Percentiles rank a stretch among this genome's conserved stretches.
These are phyloP conservation scores for Chimonanthus salicifolius DNA, from an alignment of 164 flowering plant species.

Conservation along the genomic window DNA sequence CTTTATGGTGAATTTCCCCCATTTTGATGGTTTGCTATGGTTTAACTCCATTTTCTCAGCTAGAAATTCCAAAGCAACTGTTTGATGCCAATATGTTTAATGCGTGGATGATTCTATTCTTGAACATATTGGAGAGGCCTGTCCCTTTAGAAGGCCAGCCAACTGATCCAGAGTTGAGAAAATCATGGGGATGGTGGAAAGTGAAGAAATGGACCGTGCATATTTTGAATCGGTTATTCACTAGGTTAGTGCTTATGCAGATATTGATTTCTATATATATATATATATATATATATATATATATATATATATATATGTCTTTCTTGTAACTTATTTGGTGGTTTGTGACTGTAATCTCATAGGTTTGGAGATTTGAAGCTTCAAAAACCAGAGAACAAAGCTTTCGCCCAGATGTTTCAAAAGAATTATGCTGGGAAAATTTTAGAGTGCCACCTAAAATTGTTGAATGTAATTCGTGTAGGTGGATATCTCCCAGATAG, in stretches of 20 bases:
- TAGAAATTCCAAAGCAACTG: conserved; percentile 94
- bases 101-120: conserved; percentile 95
- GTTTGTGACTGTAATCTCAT: conserved; percentile 1
- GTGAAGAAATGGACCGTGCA: conserved; percentile 99
- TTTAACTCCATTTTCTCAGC: conserved; percentile 36
- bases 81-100: conserved; percentile 83
- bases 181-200: conserved; percentile 99
- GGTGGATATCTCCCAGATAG: conserved; percentile 98
- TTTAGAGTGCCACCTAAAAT: conserved; percentile 79
- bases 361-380: conserved; percentile 97
- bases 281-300: too few species aligned
- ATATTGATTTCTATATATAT: not conserved
- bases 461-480: conserved; percentile 75
- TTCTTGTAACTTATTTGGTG: not conserved
- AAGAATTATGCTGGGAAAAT: conserved; percentile 91
- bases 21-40: not conserved
- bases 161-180: conserved; percentile 79
- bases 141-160: conserved; percentile 97
- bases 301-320: not conserved
- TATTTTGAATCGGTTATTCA: conserved; percentile 86
- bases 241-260: conserved; percentile 43
- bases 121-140: conserved; percentile 88
- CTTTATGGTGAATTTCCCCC: not conserved
- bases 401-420: conserved; percentile 94
- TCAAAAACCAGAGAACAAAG: conserved; percentile 85